Conservation (phyloP, 805 yeast species). For the Candida odintsovae region DNA sequence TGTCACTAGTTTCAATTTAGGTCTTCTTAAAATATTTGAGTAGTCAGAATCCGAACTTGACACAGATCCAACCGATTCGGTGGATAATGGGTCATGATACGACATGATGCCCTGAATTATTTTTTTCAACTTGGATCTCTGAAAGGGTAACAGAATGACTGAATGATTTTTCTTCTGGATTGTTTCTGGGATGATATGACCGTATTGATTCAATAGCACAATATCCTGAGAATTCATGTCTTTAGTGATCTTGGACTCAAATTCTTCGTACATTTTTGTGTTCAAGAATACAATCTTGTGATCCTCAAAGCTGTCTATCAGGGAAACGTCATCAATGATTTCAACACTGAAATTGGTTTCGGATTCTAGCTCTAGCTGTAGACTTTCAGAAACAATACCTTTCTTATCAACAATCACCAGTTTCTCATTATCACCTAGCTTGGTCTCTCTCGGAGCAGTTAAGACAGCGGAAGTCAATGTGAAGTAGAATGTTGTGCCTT, state of each 20-base stretch:
- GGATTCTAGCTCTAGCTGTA: constrained; percentile 6
- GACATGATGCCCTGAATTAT: constrained; percentile 1
- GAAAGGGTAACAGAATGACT: constrained; percentile 15
- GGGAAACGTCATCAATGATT: background rate
- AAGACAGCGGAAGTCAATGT: constrained; percentile 41
- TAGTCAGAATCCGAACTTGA: background rate
- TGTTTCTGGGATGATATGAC: constrained; percentile 4
- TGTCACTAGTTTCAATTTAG: background rate
- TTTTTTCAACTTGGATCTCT: constrained; percentile 7
- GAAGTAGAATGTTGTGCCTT: constrained; percentile 75
- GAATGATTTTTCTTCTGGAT: constrained; percentile 5
- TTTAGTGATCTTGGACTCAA: background rate
- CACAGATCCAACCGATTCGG: background rate
- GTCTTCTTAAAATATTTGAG: background rate
- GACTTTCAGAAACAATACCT: constrained; percentile 3
- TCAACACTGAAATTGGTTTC: constrained; percentile 5
- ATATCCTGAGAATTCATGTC: background rate
- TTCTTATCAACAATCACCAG: constrained; percentile 9
- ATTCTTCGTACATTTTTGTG: constrained; percentile 5
- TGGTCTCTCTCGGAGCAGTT: background rate
- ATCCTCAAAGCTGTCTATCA: background rate
- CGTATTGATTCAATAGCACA: constrained; percentile 12
- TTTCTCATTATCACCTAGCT: background rate
- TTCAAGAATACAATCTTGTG: constrained; percentile 9
- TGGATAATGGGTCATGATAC: background rate